These are phyloP conservation scores for Sporobolomyces phaffii DNA, from an alignment of 768 basidiomycete species.

Conservation along the genomic window DNA sequence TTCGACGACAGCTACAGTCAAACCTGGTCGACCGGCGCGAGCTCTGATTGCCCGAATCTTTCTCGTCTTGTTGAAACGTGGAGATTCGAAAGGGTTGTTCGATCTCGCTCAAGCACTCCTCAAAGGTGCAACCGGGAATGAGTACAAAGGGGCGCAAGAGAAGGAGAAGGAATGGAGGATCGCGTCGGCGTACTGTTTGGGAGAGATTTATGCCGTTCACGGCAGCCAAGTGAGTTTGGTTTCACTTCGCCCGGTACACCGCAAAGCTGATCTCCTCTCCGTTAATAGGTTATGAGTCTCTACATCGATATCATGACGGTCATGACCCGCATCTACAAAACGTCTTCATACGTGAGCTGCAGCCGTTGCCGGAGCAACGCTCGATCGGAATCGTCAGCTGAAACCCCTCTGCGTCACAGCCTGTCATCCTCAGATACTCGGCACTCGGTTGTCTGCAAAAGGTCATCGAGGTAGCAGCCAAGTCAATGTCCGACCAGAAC, in stretches of 20 bases:
- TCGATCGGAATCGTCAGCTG: neutral
- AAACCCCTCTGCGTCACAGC: slow-evolving; percentile 49
- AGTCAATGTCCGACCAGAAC: slow-evolving; percentile 71
- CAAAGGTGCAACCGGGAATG: slow-evolving; percentile 57
- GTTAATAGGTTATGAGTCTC: slow-evolving; percentile 82
- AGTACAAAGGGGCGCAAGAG: slow-evolving; percentile 55
- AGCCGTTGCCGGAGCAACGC: neutral
- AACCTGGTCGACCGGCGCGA: slow-evolving; percentile 78
- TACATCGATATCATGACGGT: slow-evolving; percentile 73
- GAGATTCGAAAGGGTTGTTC: slow-evolving; percentile 77
- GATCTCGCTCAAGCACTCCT: slow-evolving; percentile 76
- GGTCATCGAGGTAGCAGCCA: slow-evolving; percentile 69
- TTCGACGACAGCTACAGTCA: slow-evolving; percentile 53
- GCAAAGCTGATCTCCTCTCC: neutral
- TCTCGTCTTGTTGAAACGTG: slow-evolving; percentile 63
- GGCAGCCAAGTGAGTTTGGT: slow-evolving; percentile 65
- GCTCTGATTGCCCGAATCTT: slow-evolving; percentile 73
- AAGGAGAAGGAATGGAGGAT: slow-evolving; percentile 62
- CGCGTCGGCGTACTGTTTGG: slow-evolving; percentile 51
- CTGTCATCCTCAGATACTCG: slow-evolving; percentile 73
- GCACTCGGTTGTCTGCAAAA: slow-evolving; percentile 73
- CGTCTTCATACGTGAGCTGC: slow-evolving; percentile 62
- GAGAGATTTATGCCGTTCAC: slow-evolving; percentile 76
- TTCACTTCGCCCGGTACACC: neutral
- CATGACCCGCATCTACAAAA: slow-evolving; percentile 60